Evolutionary conservation across 2,329 filamentous ascomycete species (phyloP).

Genomic region (Corinectria fuckeliana): DNA sequence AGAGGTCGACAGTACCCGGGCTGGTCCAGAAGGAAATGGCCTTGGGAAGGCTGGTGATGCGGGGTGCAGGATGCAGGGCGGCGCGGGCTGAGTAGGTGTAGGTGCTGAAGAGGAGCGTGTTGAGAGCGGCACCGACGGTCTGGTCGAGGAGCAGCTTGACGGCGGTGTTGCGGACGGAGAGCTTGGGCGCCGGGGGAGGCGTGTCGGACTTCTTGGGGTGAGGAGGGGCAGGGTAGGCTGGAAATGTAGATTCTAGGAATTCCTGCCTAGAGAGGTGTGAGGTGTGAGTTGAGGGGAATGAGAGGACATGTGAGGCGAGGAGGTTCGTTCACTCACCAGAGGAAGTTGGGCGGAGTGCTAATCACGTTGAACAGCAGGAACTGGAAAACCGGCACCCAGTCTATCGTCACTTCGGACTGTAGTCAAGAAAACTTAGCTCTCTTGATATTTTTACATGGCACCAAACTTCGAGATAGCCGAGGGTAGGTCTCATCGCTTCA

Average conservation of each 20-base stretch:
- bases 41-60: slow-evolving; percentile 45
- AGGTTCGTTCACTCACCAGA: slow-evolving; percentile 64
- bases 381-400: slow-evolving; percentile 73
- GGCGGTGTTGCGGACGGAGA: slow-evolving; percentile 68
- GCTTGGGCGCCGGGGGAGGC: slow-evolving; percentile 45
- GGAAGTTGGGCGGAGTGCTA: slow-evolving; percentile 80
- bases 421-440: not conserved
- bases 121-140: slow-evolving; percentile 68
- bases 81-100: slow-evolving; percentile 64
- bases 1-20: slow-evolving; percentile 51
- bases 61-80: slow-evolving; percentile 53
- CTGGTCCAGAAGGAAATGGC: slow-evolving; percentile 45
- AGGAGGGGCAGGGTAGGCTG: slow-evolving; percentile 61
- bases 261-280: slow-evolving; percentile 65
- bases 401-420: slow-evolving; percentile 66
- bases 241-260: slow-evolving; percentile 76
- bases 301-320: slow-evolving; percentile 1
- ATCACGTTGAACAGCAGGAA: slow-evolving; percentile 78
- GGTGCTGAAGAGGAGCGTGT: slow-evolving; percentile 68
- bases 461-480: not conserved
- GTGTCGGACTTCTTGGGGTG: slow-evolving; percentile 47
- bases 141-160: slow-evolving; percentile 75
- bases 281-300: not conserved
- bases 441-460: not conserved
- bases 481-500: slow-evolving; percentile 20